Evolutionary conservation across 2,329 filamentous ascomycete species (phyloP), one percentile per base, ranked within the genome.

Genomic region (Colletotrichum graminicola): DNA sequence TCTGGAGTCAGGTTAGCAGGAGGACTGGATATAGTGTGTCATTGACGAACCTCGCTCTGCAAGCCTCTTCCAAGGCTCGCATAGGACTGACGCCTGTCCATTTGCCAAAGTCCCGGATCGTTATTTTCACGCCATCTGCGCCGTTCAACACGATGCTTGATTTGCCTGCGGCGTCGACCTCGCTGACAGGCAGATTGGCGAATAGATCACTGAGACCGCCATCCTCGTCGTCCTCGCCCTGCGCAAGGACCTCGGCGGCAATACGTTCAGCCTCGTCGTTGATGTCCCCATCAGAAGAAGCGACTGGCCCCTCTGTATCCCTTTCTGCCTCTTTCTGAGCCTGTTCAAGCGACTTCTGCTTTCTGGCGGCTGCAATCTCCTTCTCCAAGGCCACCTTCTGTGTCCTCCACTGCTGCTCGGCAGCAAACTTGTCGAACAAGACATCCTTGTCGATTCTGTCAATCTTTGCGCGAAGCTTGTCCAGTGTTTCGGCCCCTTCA

Each of bases 21-120:
- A 45, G 32, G 11, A 41, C 11, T 16, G 12, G 32, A 16, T 64
- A 29, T n/a, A 10, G 43, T 32, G 5, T 36, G 10, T n/a, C 12
- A 32, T 45, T 34, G 21, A 76, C 79, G 75, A 80, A 92, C 92
- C 92, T 92, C 73, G 94, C 89, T 76, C 92, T 91, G 79, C 95
- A 97, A n/a, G 93, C 89, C 79, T 98, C 95, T 79, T 98, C 94
- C 16, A 98, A 82, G 36, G 93, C 87, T 74, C 92, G 88, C 73
- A 90, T 89, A 21, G 95, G 95, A 75, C 85, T 93, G 39, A 97
- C 82, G 10, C 95, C 95, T 18, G 89, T 88, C 84, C 90, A 91
- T 79, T 94, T 94, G 1, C 94, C 94, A 85, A 98, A 98, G 76
- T 98, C 92, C 54, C 93, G 87, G 60, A 97, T 87, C 1, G 84